These are phyloP conservation scores for Canavalia gladiata DNA, from an alignment of 306 rosid genomes.

Conservation along the genomic window DNA sequence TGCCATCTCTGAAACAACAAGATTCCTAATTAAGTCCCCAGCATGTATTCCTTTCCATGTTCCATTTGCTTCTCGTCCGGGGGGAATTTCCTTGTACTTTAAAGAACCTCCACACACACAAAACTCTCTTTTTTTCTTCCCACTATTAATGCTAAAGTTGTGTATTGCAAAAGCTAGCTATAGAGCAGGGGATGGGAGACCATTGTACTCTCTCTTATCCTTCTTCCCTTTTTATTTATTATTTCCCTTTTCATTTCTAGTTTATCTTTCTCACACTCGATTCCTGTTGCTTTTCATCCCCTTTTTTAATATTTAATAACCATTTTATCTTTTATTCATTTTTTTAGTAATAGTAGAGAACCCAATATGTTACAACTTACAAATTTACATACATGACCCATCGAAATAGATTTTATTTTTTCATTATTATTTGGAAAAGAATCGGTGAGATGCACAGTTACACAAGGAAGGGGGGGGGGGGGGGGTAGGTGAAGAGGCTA, in stretches of 20 bases:
- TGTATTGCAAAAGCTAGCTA: constrained; percentile 36
- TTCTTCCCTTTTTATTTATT: constrained; percentile 50
- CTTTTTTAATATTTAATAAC: constrained; percentile 16
- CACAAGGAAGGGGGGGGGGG: constrained; percentile 17
- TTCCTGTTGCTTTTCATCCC: constrained; percentile 72
- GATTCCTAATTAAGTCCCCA: constrained; percentile 86
- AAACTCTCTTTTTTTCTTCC: constrained; percentile 35
- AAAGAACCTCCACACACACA: constrained; percentile 36
- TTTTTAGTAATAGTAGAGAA: neutral
- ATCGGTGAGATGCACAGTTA: constrained; percentile 29
- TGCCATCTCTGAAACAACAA: constrained; percentile 69
- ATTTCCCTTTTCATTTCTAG: constrained; percentile 62
- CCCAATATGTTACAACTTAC: neutral
- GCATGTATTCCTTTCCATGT: constrained; percentile 71
- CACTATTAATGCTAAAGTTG: constrained; percentile 63
- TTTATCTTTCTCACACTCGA: constrained; percentile 71
- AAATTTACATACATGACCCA: constrained; percentile 18
- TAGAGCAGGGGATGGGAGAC: constrained; percentile 62
- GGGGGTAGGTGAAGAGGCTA: constrained; percentile 76
- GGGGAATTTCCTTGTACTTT: constrained; percentile 63
- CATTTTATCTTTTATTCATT: constrained; percentile 9
- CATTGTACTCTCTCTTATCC: constrained; percentile 49
- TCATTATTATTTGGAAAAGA: constrained; percentile 17
- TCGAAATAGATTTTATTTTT: neutral
- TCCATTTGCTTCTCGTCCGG: constrained; percentile 79